A percentile compares a stretch with the other conserved stretches of the same genome.
Evolutionary conservation across 352 stramenopile genomes (phyloP).

Genomic region (Thraustochytrium sp.): DNA sequence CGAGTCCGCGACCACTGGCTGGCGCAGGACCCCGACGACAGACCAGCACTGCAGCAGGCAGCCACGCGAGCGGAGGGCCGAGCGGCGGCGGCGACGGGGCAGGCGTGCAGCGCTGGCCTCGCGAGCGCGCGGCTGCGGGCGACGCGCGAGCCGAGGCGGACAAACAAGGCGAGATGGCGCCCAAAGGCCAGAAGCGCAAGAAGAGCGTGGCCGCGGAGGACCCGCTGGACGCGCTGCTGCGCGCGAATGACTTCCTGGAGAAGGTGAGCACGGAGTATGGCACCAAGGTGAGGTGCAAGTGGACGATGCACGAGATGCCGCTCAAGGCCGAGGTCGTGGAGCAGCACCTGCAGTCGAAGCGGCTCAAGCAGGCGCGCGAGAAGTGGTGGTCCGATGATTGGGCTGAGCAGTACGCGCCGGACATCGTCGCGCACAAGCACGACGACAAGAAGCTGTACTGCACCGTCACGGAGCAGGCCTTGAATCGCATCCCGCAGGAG

Average conservation of each 20-base stretch:
- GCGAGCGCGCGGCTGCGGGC: no score
- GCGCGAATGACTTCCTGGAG: background rate
- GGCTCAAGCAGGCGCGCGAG: conserved; percentile 62
- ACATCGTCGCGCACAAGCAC: conserved; percentile 74
- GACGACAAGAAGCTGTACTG: conserved; percentile 74
- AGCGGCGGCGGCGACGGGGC: no score
- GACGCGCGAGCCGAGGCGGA: no score
- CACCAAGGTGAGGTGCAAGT: conserved; percentile 55
- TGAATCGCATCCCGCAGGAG: conserved; percentile 78
- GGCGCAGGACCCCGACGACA: no score
- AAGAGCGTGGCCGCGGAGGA: conserved; percentile 20
- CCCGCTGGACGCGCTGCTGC: conserved; percentile 14
- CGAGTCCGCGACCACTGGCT: no score
- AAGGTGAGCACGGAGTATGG: conserved; percentile 33
- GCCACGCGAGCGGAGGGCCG: no score
- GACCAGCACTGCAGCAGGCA: no score
- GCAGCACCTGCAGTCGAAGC: conserved; percentile 66
- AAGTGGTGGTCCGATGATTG: conserved; percentile 34
- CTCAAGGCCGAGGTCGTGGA: conserved; percentile 60
- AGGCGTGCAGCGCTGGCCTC: no score
- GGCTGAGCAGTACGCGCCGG: conserved; percentile 70
- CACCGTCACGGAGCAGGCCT: conserved; percentile 69
- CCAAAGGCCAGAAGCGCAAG: background rate
- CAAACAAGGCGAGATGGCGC: background rate
- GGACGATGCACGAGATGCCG: conserved; percentile 71